Conservation (phyloP, 257 asterid species). For the Handroanthus guayacan region DNA sequence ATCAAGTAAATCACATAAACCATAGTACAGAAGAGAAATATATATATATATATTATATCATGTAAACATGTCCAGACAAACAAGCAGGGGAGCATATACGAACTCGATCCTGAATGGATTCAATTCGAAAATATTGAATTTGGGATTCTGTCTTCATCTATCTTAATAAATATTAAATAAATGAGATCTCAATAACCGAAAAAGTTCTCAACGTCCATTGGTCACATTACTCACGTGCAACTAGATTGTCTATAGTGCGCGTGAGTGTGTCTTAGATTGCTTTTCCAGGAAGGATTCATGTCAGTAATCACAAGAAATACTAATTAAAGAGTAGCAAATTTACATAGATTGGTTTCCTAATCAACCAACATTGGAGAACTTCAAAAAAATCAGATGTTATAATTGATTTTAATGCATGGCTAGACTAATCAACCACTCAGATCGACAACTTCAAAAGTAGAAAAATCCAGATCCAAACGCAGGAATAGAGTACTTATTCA, state of each 20-base stretch:
- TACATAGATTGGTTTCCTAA: background rate
- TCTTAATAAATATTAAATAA: background rate
- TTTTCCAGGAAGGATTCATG: background rate
- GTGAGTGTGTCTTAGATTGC: background rate
- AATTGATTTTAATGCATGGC: slow-evolving; percentile 18
- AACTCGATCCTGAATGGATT: slow-evolving; percentile 14
- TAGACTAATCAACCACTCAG: slow-evolving; percentile 31
- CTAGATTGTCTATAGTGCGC: background rate
- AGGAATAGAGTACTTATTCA: slow-evolving; percentile 34
- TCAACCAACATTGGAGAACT: background rate
- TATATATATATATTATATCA: background rate
- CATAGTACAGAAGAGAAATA: background rate
- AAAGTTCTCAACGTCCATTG: slow-evolving; percentile 13
- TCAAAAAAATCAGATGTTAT: background rate
- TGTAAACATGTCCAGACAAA: background rate
- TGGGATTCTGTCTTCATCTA: background rate
- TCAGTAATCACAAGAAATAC: background rate
- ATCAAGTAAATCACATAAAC: slow-evolving; percentile 12
- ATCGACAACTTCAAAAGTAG: slow-evolving; percentile 36
- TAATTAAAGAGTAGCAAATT: background rate
- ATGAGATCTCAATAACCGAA: slow-evolving; percentile 3
- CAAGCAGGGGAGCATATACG: background rate
- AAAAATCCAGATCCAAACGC: slow-evolving; percentile 43
- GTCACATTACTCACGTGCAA: slow-evolving; percentile 9
- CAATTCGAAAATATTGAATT: background rate